Evolutionary conservation across 2,329 filamentous ascomycete species (phyloP).

Genomic region (Calonectria montana): DNA sequence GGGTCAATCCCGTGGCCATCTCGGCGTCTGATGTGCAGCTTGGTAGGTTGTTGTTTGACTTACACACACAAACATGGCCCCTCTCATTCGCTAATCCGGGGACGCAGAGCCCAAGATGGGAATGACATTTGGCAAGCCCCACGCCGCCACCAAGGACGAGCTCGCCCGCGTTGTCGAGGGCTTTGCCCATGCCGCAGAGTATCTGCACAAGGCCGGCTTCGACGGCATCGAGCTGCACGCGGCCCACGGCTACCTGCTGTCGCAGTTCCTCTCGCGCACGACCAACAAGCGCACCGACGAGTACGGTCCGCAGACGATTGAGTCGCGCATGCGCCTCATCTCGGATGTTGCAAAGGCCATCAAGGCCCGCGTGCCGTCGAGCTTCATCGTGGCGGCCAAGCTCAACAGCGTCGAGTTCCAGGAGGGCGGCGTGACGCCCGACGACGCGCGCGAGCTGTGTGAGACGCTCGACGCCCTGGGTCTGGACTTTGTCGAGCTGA

Average conservation of each 20-base stretch:
- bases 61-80: not conserved
- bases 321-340: conserved; percentile 58
- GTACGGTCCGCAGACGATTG: conserved; percentile 57
- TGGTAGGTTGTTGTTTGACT: conserved; percentile 15
- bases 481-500: conserved; percentile 70
- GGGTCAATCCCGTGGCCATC: conserved; percentile 51
- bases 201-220: conserved; percentile 71
- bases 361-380: conserved; percentile 43
- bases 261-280: conserved; percentile 61
- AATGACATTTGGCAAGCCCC: conserved; percentile 59
- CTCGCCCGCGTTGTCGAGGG: conserved; percentile 68
- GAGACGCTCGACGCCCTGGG: conserved; percentile 57
- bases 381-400: conserved; percentile 64
- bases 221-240: conserved; percentile 64
- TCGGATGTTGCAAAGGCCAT: conserved; percentile 53
- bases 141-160: conserved; percentile 64
- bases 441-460: conserved; percentile 62
- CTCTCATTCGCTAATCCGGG: not conserved
- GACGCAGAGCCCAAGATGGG: conserved; percentile 38
- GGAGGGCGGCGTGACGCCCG: conserved; percentile 61
- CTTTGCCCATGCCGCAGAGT: conserved; percentile 73
- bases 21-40: conserved; percentile 56
- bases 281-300: conserved; percentile 64
- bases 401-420: conserved; percentile 69
- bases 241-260: conserved; percentile 65